Evolutionary conservation across 2,329 filamentous ascomycete genomes (phyloP).

Genomic region (Coleophoma eucalyptorum): DNA sequence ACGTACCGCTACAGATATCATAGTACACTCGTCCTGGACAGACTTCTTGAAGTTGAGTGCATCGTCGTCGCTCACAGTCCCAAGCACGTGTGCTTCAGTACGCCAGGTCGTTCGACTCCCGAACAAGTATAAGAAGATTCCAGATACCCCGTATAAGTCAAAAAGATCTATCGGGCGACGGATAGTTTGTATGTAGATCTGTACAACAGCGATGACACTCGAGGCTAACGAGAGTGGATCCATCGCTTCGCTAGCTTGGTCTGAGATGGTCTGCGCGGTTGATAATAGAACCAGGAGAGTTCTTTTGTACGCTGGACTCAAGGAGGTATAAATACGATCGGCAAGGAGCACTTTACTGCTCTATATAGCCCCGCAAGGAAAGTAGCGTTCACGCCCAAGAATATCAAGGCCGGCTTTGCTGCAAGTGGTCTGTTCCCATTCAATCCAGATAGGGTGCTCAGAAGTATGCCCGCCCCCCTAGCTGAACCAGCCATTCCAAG

Average conservation of each 20-base stretch:
- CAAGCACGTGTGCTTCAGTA: not conserved
- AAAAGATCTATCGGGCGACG: too few relatives aligned
- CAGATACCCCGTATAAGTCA: not conserved
- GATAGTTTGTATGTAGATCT: too few relatives aligned
- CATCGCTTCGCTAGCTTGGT: too few relatives aligned
- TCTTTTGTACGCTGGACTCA: too few relatives aligned
- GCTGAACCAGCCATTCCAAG: conserved; percentile 11
- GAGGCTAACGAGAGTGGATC: too few relatives aligned
- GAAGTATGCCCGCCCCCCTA: conserved; percentile 19
- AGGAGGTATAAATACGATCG: conserved; percentile 18
- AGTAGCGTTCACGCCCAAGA: conserved; percentile 16
- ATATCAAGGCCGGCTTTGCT: conserved; percentile 23
- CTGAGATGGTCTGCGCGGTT: too few relatives aligned
- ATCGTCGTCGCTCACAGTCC: not conserved
- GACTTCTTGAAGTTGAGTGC: not conserved
- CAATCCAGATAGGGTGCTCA: conserved; percentile 27
- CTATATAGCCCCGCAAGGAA: conserved; percentile 16
- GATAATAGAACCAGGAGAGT: too few relatives aligned
- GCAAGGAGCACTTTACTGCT: conserved; percentile 21
- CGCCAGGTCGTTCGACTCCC: not conserved
- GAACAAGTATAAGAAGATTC: not conserved
- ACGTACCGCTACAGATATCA: not conserved
- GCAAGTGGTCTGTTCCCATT: conserved; percentile 14
- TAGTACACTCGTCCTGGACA: not conserved
- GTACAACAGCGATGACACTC: too few relatives aligned